Evolutionary conservation across 768 basidiomycete genomes (phyloP).

Genomic region (Kwoniella botswanensis): DNA sequence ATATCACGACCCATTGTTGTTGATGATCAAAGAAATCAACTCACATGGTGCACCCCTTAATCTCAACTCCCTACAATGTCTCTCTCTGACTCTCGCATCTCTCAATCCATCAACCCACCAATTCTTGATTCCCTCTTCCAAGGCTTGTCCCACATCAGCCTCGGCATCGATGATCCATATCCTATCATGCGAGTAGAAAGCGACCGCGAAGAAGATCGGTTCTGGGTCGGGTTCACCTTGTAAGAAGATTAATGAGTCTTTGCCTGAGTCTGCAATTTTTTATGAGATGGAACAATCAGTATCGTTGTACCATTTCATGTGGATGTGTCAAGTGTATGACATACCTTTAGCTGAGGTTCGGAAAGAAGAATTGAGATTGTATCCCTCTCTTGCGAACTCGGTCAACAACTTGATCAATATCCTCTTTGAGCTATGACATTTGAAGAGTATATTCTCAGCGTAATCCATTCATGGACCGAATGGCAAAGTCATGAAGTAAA

Average conservation of each 20-base stretch:
- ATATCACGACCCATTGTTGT: no score
- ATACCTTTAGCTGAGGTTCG: slow-evolving; percentile 48
- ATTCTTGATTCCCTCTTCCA: slow-evolving; percentile 47
- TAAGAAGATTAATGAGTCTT: slow-evolving; percentile 48
- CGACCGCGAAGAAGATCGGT: slow-evolving; percentile 50
- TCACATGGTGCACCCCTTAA: slow-evolving; percentile 47
- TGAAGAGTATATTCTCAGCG: background rate
- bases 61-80: slow-evolving; percentile 50
- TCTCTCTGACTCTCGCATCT: slow-evolving; percentile 46
- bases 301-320: background rate
- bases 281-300: background rate
- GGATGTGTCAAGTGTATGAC: background rate
- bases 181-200: slow-evolving; percentile 45
- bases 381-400: slow-evolving; percentile 48
- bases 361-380: slow-evolving; percentile 43
- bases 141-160: slow-evolving; percentile 46
- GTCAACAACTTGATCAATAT: slow-evolving; percentile 50
- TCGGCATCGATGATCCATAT: slow-evolving; percentile 55
- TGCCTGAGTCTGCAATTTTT: slow-evolving; percentile 41
- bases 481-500: background rate
- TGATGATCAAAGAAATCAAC: background rate
- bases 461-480: background rate
- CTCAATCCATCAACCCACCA: slow-evolving; percentile 46
- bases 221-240: slow-evolving; percentile 48
- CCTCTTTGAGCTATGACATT: slow-evolving; percentile 36